Conservation (phyloP, 305 asterid genomes). For the Fraxinus paxiana region DNA sequence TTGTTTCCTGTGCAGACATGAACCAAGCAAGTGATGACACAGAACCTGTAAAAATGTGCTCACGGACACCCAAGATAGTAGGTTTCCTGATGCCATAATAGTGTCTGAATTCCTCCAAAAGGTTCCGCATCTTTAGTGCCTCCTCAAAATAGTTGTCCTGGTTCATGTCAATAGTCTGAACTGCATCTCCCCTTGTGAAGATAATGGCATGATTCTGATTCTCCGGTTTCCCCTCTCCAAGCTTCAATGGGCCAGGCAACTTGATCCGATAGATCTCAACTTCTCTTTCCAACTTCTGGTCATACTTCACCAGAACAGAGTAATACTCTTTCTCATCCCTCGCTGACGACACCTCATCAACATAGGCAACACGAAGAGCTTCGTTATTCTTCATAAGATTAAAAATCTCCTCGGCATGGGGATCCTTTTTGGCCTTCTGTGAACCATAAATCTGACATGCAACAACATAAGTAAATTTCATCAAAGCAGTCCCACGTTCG, state of each 20-base stretch:
- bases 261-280: slow-evolving; percentile 64
- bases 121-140: slow-evolving; percentile 64
- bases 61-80: slow-evolving; percentile 61
- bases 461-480: slow-evolving; percentile 62
- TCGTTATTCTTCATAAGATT: slow-evolving; percentile 54
- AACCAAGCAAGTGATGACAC: slow-evolving; percentile 73
- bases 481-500: slow-evolving; percentile 61
- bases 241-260: slow-evolving; percentile 66
- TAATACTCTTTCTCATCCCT: slow-evolving; percentile 48
- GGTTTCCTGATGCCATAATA: slow-evolving; percentile 59
- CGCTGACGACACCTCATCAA: slow-evolving; percentile 57
- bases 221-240: slow-evolving; percentile 72
- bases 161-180: slow-evolving; percentile 66
- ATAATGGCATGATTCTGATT: slow-evolving; percentile 67
- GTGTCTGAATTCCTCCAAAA: slow-evolving; percentile 51
- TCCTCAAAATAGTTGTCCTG: slow-evolving; percentile 67
- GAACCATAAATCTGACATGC: slow-evolving; percentile 66
- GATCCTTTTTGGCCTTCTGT: slow-evolving; percentile 60
- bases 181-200: slow-evolving; percentile 64
- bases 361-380: slow-evolving; percentile 68
- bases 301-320: slow-evolving; percentile 64
- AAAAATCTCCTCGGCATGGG: slow-evolving; percentile 56
- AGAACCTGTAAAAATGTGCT: slow-evolving; percentile 60
- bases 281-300: slow-evolving; percentile 41
- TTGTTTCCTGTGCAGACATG: slow-evolving; percentile 66